Evolutionary conservation across 768 basidiomycete genomes (phyloP).

Genomic region (Suillus brevipes): DNA sequence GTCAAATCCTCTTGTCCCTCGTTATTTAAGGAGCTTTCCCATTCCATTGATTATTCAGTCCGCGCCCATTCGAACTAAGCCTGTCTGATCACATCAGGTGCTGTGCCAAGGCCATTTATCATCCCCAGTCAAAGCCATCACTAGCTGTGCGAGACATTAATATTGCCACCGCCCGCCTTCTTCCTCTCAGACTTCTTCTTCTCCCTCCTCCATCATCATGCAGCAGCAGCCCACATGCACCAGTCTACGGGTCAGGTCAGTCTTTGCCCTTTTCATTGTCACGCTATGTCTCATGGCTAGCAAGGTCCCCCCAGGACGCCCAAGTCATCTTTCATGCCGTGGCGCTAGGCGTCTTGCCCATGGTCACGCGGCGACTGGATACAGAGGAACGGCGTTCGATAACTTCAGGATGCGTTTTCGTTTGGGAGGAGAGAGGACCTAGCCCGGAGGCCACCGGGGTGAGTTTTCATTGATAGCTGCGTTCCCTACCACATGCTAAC

Average conservation of each 20-base stretch:
- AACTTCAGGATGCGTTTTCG: slow-evolving; percentile 70
- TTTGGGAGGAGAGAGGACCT: slow-evolving; percentile 81
- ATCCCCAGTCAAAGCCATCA: slow-evolving; percentile 1
- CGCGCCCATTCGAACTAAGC: slow-evolving; percentile 4
- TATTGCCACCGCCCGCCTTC: background rate
- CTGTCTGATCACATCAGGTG: slow-evolving; percentile 2
- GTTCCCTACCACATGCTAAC: slow-evolving; percentile 9
- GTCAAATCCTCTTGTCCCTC: slow-evolving; percentile 18
- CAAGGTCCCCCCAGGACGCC: slow-evolving; percentile 61
- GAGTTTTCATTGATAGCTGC: slow-evolving; percentile 24
- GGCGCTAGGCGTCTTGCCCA: slow-evolving; percentile 52
- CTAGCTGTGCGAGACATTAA: background rate
- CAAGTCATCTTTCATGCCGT: slow-evolving; percentile 78
- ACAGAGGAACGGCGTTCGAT: slow-evolving; percentile 74
- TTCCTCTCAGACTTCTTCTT: slow-evolving; percentile 7
- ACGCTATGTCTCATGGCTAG: slow-evolving; percentile 1
- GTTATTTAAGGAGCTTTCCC: slow-evolving; percentile 32
- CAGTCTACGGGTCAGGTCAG: slow-evolving; percentile 52
- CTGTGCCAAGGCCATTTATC: slow-evolving; percentile 5
- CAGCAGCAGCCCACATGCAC: slow-evolving; percentile 69
- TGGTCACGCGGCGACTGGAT: slow-evolving; percentile 72
- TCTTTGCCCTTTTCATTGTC: background rate
- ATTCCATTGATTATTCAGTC: slow-evolving; percentile 4
- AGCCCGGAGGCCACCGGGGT: slow-evolving; percentile 68
- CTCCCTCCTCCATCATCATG: slow-evolving; percentile 36